phyloP scores from a whole-genome alignment of 73 alveolate genomes.

The Symbiodinium natans region DNA sequence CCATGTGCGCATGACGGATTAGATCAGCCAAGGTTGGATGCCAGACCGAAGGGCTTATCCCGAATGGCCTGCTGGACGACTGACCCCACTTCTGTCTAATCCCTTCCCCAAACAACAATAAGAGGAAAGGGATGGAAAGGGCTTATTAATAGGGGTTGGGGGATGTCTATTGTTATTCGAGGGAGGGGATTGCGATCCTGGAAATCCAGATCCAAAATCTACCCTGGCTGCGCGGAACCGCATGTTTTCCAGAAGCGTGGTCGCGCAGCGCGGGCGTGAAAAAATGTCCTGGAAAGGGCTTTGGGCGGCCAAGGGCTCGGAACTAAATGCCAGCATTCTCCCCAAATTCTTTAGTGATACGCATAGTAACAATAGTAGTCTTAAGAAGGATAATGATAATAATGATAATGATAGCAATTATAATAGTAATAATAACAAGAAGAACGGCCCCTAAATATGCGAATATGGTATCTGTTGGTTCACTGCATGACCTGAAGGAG shows the following conservation, averaged over 20 bases:
- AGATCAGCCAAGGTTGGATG: not conserved
- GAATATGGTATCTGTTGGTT: not conserved
- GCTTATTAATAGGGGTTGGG: not conserved
- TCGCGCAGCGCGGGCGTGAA: not conserved
- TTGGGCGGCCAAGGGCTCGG: not conserved
- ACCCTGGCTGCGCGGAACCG: not conserved
- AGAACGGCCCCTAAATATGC: not conserved
- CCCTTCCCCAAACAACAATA: not conserved
- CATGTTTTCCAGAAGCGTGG: not conserved
- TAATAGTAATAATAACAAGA: not conserved
- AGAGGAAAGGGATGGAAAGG: too few relatives aligned
- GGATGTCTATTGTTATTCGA: not conserved
- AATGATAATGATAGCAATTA: not conserved
- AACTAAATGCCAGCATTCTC: not conserved
- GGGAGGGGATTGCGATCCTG: not conserved
- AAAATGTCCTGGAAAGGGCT: not conserved
- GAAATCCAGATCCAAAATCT: not conserved
- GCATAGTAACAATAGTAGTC: not conserved
- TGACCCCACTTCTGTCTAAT: not conserved
- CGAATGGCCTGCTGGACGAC: not conserved
- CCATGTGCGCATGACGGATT: not conserved
- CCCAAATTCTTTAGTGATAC: not conserved
- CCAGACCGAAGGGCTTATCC: not conserved
- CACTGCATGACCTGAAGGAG: not conserved
- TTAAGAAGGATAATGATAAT: not conserved